Evolutionary conservation across 306 rosid species (phyloP).

Genomic region (Rosa persica): DNA sequence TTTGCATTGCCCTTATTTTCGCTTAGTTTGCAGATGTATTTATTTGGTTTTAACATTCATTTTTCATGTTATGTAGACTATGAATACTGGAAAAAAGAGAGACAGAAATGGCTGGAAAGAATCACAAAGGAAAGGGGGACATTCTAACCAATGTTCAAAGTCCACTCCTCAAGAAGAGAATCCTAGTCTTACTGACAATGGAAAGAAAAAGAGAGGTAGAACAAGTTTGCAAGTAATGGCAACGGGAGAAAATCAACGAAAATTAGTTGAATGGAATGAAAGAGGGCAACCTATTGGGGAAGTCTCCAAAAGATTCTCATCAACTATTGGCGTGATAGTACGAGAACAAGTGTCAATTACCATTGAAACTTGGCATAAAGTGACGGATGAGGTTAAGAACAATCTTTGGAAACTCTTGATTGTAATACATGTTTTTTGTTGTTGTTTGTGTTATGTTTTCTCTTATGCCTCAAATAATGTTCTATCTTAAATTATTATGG

Average conservation of each 20-base stretch:
- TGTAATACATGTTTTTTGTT: not conserved
- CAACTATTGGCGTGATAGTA: not conserved
- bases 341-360: not conserved
- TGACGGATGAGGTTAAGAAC: rapidly evolving
- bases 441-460: not conserved
- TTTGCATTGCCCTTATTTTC: not conserved
- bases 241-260: not conserved
- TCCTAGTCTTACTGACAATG: not conserved
- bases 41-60: too few relatives aligned
- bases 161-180: not conserved
- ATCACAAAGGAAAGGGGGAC: too few relatives aligned
- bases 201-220: not conserved
- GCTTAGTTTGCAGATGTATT: too few relatives aligned
- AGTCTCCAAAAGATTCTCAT: not conserved
- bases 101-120: not conserved
- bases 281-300: not conserved
- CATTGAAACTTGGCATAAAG: not conserved
- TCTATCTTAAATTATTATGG: too few relatives aligned
- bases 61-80: not conserved
- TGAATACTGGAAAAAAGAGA: not conserved
- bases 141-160: not conserved
- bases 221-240: not conserved
- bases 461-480: too few relatives aligned
- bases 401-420: not conserved
- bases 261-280: not conserved